A percentile compares a stretch with the other conserved stretches of the same genome.
Evolutionary conservation across 805 yeast species (phyloP).

Genomic region (Scheffersomyces coipomensis): DNA sequence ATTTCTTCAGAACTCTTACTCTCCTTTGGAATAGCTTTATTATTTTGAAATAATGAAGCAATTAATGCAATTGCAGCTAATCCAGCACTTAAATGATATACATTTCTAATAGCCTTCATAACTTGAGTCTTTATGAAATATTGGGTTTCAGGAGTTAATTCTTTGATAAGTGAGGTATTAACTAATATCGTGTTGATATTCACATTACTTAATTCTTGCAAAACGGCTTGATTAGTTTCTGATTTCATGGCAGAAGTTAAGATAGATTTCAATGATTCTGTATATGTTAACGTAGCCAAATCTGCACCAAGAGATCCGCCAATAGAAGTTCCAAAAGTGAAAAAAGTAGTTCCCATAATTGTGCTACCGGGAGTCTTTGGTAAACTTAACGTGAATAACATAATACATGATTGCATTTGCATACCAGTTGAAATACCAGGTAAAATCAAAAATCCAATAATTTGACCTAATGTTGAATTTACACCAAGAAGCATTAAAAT

Average conservation of each 20-base stretch:
- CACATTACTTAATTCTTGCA: too few relatives aligned
- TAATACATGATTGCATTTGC: constrained; percentile 40
- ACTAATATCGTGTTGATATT: too few relatives aligned
- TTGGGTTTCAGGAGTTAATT: constrained; percentile 17
- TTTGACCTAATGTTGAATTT: constrained; percentile 28
- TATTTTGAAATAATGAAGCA: constrained; percentile 29
- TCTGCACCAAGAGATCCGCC: constrained; percentile 45
- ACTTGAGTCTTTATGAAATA: constrained; percentile 18
- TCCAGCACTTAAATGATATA: constrained; percentile 37
- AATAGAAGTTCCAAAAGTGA: constrained; percentile 42
- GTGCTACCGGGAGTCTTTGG: constrained; percentile 49
- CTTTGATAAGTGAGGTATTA: too few relatives aligned
- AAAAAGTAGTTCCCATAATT: constrained; percentile 43
- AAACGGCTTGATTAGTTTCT: too few relatives aligned
- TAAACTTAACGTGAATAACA: constrained; percentile 45
- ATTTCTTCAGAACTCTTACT: too few relatives aligned
- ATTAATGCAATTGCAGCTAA: constrained; percentile 27
- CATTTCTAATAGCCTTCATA: constrained; percentile 36
- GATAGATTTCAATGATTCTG: too few relatives aligned
- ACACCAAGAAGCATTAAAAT: constrained; percentile 34
- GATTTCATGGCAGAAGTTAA: too few relatives aligned
- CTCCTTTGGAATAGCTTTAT: too few relatives aligned
- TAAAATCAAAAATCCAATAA: constrained; percentile 45
- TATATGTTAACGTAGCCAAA: constrained; percentile 8
- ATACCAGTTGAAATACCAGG: constrained; percentile 48